Evolutionary conservation across 208 protist genomes (phyloP), one percentile per base, ranked within the genome.

Genomic region (Trypanosoma cruzi): DNA sequence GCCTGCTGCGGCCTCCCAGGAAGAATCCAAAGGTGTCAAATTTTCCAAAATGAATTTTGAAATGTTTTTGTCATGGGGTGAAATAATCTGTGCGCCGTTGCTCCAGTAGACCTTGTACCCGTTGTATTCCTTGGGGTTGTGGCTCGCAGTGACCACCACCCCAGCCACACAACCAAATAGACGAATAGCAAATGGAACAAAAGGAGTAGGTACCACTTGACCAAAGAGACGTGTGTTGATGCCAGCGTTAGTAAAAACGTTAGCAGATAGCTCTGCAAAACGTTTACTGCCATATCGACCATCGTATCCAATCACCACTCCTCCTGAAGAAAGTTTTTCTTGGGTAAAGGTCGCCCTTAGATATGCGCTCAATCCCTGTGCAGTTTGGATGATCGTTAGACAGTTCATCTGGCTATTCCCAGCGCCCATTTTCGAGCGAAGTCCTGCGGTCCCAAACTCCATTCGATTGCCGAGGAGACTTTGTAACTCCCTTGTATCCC

Each of bases 121-220:
- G 80, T 99, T 99, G 88, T 99, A 97, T 32, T 96, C 75, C 80
- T 99, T 99, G 18, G 99, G 98, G 84, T 99, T 99, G 85, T 99
- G 99, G 56, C 94, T 98, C 26, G 98, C 98, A n/a, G 98, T 99
- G 36, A 99, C 90, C 97, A 99, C 99, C 29, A 99, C 84, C 31
- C 98, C 98, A 20, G 85, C 94, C 4, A 89, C 56, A 28, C 80
- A 86, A 59, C 71, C 67, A 54, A 80, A 76, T 32, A 84, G 63
- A 14, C 63, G 73, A 16, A 97, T 77, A 26, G 80, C 78, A 55
- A 89, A 97, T 16, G 94, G 84, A 36, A 99, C 97, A 71, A 97
- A 95, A 16, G 98, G 97, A 13, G 98, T 99, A 31, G 91, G 82
- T 20, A 91, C 82, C n/a, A 97, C 77, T 46, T 68, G 53, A 40